These are phyloP conservation scores for Juglanconis oblonga DNA, from an alignment of 2,329 filamentous ascomycete species.

Conservation along the genomic window DNA sequence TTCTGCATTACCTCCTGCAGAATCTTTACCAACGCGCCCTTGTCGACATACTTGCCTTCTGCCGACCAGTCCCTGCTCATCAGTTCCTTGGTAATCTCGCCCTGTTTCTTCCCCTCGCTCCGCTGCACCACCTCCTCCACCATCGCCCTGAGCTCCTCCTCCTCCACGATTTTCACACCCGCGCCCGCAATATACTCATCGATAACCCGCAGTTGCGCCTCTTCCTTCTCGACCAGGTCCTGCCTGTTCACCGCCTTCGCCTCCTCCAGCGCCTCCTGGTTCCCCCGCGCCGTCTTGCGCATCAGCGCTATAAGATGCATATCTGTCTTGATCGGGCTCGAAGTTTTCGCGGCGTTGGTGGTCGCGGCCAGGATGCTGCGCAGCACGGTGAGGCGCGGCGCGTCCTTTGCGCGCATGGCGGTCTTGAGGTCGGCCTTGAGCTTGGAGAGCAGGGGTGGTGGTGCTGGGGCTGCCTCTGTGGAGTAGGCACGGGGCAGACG, in stretches of 20 bases:
- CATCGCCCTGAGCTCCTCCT: conserved; percentile 55
- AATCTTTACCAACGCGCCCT: conserved; percentile 55
- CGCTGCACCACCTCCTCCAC: conserved; percentile 50
- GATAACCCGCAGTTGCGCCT: conserved; percentile 61
- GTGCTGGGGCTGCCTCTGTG: conserved; percentile 30
- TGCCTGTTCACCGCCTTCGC: conserved; percentile 61
- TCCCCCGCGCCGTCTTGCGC: conserved; percentile 57
- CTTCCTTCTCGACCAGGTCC: conserved; percentile 70
- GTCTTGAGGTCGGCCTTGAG: conserved; percentile 61
- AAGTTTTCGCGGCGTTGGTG: conserved; percentile 73
- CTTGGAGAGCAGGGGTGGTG: conserved; percentile 49
- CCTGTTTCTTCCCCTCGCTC: conserved; percentile 33
- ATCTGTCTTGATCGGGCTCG: conserved; percentile 65
- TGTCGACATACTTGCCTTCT: conserved; percentile 64
- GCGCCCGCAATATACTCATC: conserved; percentile 61
- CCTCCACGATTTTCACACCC: conserved; percentile 55
- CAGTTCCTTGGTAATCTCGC: conserved; percentile 35
- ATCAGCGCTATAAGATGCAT: conserved; percentile 66
- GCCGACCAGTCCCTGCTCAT: conserved; percentile 49
- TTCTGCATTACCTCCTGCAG: conserved; percentile 49
- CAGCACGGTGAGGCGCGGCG: conserved; percentile 63
- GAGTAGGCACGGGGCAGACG: conserved; percentile 28
- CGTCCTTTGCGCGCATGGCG: conserved; percentile 65
- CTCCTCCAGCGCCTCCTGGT: conserved; percentile 59
- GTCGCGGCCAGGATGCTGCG: conserved; percentile 67